Percentiles rank a stretch among this genome's conserved stretches.
Conservation (phyloP, 2,329 filamentous ascomycete species). For the Diaporthe amygdali region DNA sequence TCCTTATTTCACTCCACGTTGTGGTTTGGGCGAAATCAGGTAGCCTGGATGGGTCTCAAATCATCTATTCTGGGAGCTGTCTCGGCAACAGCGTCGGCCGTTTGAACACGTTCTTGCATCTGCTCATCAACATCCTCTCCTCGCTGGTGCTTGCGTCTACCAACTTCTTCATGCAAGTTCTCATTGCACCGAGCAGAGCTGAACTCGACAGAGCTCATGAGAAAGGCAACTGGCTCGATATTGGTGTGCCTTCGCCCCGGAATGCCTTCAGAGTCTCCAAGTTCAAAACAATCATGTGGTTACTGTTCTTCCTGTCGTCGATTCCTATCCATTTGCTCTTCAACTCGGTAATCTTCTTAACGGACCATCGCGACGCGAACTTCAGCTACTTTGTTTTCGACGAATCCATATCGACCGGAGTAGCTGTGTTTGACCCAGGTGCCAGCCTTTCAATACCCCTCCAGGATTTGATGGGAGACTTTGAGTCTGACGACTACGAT, state of each 20-base stretch:
- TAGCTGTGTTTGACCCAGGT: neutral
- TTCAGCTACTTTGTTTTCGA: slow-evolving; percentile 25
- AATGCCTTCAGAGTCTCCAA: slow-evolving; percentile 38
- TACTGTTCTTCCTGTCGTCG: slow-evolving; percentile 30
- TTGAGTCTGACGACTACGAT: rapidly evolving
- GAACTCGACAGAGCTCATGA: slow-evolving; percentile 55
- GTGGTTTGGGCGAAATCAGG: neutral
- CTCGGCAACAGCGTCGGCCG: neutral
- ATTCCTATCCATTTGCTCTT: slow-evolving; percentile 36
- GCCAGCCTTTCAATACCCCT: neutral
- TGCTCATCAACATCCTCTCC: slow-evolving; percentile 52
- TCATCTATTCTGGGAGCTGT: neutral
- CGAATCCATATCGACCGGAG: slow-evolving; percentile 18
- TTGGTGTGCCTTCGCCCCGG: slow-evolving; percentile 47
- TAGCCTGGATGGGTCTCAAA: neutral
- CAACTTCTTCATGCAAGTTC: slow-evolving; percentile 57
- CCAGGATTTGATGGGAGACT: neutral
- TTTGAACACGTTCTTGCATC: slow-evolving; percentile 42
- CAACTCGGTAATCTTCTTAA: slow-evolving; percentile 26
- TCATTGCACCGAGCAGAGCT: slow-evolving; percentile 52
- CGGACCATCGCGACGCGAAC: slow-evolving; percentile 13
- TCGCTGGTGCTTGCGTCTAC: slow-evolving; percentile 50
- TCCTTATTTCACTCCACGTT: neutral
- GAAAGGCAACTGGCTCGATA: slow-evolving; percentile 44
- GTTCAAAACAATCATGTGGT: slow-evolving; percentile 29